A percentile compares a stretch with the other conserved stretches of the same genome.
Evolutionary conservation across 345 rosid genomes (phyloP).

Genomic region (Euphorbia pulcherrima): DNA sequence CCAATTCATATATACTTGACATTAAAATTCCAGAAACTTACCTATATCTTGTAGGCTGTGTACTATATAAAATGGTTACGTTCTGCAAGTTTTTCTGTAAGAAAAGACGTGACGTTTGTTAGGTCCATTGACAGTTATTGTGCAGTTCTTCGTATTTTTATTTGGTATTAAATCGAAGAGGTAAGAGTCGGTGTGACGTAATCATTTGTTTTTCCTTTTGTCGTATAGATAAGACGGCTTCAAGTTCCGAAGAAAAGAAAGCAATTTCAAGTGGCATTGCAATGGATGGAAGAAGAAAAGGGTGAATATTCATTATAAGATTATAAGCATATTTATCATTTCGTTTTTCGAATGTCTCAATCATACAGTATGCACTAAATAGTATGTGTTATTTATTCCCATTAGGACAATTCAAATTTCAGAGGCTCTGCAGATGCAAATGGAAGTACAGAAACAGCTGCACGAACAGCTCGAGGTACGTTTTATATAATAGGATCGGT

Average conservation of each 20-base stretch:
- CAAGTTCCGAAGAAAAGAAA: conserved; percentile 60
- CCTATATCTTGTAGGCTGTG: background rate
- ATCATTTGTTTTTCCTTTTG: conserved; percentile 8
- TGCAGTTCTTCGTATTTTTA: no score
- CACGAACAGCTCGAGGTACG: conserved; percentile 86
- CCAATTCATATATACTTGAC: background rate
- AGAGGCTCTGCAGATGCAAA: conserved; percentile 73
- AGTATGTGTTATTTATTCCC: background rate
- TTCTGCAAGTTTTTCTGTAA: background rate
- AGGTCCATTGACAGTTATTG: background rate
- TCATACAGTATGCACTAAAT: background rate
- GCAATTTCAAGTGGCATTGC: conserved; percentile 42
- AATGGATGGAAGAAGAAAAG: conserved; percentile 49
- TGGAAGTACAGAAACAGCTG: conserved; percentile 81
- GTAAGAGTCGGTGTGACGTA: background rate
- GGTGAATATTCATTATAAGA: no score
- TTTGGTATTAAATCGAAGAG: background rate
- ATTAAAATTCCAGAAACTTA: background rate
- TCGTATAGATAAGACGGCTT: conserved; percentile 44
- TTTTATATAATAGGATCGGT: background rate
- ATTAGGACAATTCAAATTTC: conserved; percentile 48
- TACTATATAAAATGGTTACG: background rate
- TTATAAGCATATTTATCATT: background rate
- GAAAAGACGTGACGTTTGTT: background rate
- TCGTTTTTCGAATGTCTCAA: background rate